A percentile compares a stretch with the other conserved stretches of the same genome.
These are phyloP conservation scores for Wickerhamiella spandovensis DNA, from an alignment of 805 yeast genomes.

Conservation along the genomic window DNA sequence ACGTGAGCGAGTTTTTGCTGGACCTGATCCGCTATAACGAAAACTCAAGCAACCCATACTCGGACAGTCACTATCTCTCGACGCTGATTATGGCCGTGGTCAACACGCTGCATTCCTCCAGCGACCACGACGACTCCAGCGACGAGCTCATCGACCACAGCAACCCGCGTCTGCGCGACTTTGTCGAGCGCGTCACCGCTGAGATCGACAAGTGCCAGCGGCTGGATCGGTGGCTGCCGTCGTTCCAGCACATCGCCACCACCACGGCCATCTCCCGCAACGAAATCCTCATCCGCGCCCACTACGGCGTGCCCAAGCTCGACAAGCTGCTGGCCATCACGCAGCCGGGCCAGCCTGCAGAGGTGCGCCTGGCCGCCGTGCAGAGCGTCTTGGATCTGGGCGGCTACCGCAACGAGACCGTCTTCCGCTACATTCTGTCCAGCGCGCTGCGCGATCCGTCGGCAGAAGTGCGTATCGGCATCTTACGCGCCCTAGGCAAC, in stretches of 20 bases:
- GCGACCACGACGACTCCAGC: slow-evolving; percentile 4
- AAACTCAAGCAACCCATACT: slow-evolving; percentile 62
- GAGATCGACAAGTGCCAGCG: slow-evolving; percentile 67
- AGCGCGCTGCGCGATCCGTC: slow-evolving; percentile 44
- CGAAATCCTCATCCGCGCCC: slow-evolving; percentile 42
- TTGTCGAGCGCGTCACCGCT: slow-evolving; percentile 36
- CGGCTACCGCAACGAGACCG: slow-evolving; percentile 51
- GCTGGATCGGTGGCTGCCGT: slow-evolving; percentile 78
- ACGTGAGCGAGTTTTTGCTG: slow-evolving; percentile 48
- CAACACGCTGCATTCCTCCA: slow-evolving; percentile 20
- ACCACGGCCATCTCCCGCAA: slow-evolving; percentile 45
- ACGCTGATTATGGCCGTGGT: slow-evolving; percentile 45
- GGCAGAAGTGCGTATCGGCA: slow-evolving; percentile 35
- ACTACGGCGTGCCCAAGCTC: slow-evolving; percentile 38
- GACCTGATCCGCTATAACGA: slow-evolving; percentile 73
- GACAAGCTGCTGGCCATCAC: slow-evolving; percentile 46
- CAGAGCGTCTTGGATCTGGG: slow-evolving; percentile 59
- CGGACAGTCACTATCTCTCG: slow-evolving; percentile 56
- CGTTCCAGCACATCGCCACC: slow-evolving; percentile 46
- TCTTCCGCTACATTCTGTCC: slow-evolving; percentile 50
- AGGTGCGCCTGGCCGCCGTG: slow-evolving; percentile 55
- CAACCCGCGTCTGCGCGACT: slow-evolving; percentile 18
- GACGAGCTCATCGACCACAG: slow-evolving; percentile 5
- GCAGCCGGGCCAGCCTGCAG: slow-evolving; percentile 31
- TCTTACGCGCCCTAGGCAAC: slow-evolving; percentile 35